Base-by-base conservation (phyloP, 2,329 filamentous ascomycete genomes). In the Aspergillus intermedius region DNA sequence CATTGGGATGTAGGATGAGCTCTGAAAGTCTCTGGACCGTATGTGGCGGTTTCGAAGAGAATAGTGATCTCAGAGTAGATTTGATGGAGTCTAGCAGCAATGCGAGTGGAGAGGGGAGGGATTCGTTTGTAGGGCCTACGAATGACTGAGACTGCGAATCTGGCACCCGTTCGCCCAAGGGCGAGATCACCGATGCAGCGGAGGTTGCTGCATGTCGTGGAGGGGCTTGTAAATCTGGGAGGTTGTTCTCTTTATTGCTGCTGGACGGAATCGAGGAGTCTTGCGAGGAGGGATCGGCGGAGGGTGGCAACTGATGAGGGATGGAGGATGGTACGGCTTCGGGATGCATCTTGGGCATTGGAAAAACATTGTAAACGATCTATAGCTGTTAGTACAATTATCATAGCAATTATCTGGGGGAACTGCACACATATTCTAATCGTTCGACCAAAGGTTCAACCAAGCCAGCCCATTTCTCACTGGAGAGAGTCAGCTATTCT, bases 1-100 rank as follows among this genome's bases (percentile, higher is more conserved):
- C 77, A 51, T 76, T 84, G 1, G 93, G 93, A 22, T 77, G 71
- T 32, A 95, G 76, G 4, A 95, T 75, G 25, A 97, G 83, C 74
- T 98, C 93, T 19, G 90, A 83, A 19, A 98, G 79, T 35, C 93
- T 86, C 71, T 98, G 93, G 53, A 96, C 80, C 3, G 93, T 97
- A 66, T 97, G 89, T 0, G 93, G 93, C 1, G 93, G 91, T 58
- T 87, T 80, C 3, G 76, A 74, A 19, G 80, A 65, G 68, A 98
- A 98, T 56, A 79, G 80, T 2, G 74, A 76, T 44, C 70, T 75
- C 35, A 95, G 74, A 13, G 84, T 82, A 13, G 64, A 65, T 53
- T 70, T 65, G 46, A 88, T 84, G 49, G 80, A 80, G 50, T 69
- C 65, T 42, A 88, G 71, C 63, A 88, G 80, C 47, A 77, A 75